Percentiles rank a stretch among this genome's conserved stretches.
phyloP scores from a whole-genome alignment of 176 grass and related monocot species.

The Oryza glaberrima region DNA sequence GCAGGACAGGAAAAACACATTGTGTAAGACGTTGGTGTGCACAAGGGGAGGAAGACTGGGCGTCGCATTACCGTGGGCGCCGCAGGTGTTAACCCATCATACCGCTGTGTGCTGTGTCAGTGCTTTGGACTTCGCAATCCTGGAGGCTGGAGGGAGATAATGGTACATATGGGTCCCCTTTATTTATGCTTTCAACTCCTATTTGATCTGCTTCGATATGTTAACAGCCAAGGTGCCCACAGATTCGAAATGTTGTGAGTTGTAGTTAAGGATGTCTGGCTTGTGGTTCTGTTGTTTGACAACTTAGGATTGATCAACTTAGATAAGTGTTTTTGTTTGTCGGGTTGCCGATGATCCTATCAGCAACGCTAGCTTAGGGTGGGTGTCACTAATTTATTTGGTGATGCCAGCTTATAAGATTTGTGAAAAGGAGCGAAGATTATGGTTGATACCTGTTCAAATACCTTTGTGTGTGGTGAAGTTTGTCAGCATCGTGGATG shows the following conservation, averaged over 20 bases:
- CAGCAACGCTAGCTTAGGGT: too few species aligned
- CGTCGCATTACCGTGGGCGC: constrained; percentile 31
- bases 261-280: neutral
- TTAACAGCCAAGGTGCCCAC: neutral
- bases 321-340: too few species aligned
- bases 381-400: too few species aligned
- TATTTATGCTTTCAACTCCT: neutral
- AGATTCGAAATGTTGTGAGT: neutral
- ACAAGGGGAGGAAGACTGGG: neutral
- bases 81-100: constrained; percentile 6
- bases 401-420: too few species aligned
- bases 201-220: neutral
- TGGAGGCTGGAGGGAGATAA: neutral
- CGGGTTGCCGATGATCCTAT: too few species aligned
- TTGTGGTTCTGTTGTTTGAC: neutral
- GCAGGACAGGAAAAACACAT: neutral
- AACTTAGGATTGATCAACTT: neutral
- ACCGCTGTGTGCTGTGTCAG: neutral
- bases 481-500: too few species aligned
- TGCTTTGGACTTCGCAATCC: neutral
- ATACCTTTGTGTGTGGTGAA: too few species aligned
- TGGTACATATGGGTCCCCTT: neutral
- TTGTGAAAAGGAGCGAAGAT: too few species aligned
- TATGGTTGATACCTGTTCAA: too few species aligned
- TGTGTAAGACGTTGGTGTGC: neutral